phyloP scores from a whole-genome alignment of 2,329 filamentous ascomycete species.

The Piedraia hortae region DNA sequence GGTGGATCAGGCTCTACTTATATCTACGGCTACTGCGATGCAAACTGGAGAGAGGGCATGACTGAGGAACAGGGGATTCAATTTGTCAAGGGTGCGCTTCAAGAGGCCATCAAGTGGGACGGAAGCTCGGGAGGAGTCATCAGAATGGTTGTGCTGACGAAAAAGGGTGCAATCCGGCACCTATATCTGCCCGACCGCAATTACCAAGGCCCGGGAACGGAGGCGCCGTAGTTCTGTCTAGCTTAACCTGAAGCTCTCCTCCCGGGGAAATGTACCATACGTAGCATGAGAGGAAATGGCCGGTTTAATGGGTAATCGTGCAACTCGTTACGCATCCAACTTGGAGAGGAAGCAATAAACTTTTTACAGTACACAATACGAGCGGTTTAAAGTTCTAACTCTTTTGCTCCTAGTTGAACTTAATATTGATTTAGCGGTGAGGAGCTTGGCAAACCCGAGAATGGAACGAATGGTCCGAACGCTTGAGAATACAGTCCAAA shows the following conservation, averaged over 20 bases:
- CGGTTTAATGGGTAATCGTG: background rate
- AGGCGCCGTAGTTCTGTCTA: constrained; percentile 9
- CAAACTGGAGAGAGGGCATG: constrained; percentile 89
- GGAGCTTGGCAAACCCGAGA: too few relatives aligned
- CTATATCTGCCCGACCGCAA: constrained; percentile 81
- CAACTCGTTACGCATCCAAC: background rate
- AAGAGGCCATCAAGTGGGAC: constrained; percentile 97
- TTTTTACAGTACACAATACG: too few relatives aligned
- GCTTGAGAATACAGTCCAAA: too few relatives aligned
- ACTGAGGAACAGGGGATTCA: constrained; percentile 67
- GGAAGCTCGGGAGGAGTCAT: constrained; percentile 96
- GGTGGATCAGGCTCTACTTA: constrained; percentile 94
- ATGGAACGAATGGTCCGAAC: too few relatives aligned
- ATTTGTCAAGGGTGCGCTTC: constrained; percentile 76
- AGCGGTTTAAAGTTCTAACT: too few relatives aligned
- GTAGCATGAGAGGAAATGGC: constrained; percentile 1
- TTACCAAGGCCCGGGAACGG: constrained; percentile 45
- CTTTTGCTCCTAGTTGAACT: too few relatives aligned
- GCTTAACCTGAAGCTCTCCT: constrained; percentile 1
- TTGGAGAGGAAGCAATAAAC: too few relatives aligned
- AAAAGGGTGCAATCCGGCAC: constrained; percentile 70
- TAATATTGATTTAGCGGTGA: too few relatives aligned
- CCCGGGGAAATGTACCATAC: too few relatives aligned
- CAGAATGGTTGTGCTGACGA: constrained; percentile 85
- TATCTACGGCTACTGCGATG: constrained; percentile 97